Conservation (phyloP, 2,329 filamentous ascomycete species). For the Claviceps arundinis region DNA sequence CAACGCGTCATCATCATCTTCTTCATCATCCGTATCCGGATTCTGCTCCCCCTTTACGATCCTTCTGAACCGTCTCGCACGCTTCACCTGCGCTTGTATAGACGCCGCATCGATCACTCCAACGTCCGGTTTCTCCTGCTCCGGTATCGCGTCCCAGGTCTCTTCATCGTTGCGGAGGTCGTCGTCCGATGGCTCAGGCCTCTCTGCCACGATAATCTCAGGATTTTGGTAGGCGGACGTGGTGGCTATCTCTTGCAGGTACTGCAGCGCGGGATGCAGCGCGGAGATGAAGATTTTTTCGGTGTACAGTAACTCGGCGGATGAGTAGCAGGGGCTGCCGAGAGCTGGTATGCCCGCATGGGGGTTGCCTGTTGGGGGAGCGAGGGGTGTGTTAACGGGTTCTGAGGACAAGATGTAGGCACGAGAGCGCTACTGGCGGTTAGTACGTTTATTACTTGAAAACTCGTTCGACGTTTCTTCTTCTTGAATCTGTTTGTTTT, state of each 20-base stretch:
- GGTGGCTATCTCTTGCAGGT: constrained; percentile 44
- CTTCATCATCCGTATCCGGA: background rate
- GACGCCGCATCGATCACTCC: constrained; percentile 7
- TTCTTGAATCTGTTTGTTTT: background rate
- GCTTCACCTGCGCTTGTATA: constrained; percentile 14
- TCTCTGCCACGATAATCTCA: constrained; percentile 17
- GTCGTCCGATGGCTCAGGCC: background rate
- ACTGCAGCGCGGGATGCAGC: constrained; percentile 41
- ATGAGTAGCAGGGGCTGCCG: constrained; percentile 58
- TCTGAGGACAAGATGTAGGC: constrained; percentile 44
- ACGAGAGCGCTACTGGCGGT: constrained; percentile 35
- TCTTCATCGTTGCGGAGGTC: constrained; percentile 12
- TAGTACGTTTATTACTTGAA: background rate
- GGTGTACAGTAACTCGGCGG: constrained; percentile 42
- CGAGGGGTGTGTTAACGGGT: constrained; percentile 38
- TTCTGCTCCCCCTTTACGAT: constrained; percentile 11
- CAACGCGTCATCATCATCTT: background rate
- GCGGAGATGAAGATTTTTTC: constrained; percentile 51
- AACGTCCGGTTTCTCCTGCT: constrained; percentile 18
- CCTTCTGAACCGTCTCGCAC: constrained; percentile 14
- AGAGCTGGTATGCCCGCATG: constrained; percentile 27
- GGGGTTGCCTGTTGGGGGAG: constrained; percentile 36
- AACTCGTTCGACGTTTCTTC: background rate
- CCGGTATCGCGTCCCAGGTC: constrained; percentile 18
- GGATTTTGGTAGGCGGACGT: constrained; percentile 26